Base-by-base conservation (phyloP, 2,329 filamentous ascomycete species). In the Colletotrichum chrysophilum region DNA sequence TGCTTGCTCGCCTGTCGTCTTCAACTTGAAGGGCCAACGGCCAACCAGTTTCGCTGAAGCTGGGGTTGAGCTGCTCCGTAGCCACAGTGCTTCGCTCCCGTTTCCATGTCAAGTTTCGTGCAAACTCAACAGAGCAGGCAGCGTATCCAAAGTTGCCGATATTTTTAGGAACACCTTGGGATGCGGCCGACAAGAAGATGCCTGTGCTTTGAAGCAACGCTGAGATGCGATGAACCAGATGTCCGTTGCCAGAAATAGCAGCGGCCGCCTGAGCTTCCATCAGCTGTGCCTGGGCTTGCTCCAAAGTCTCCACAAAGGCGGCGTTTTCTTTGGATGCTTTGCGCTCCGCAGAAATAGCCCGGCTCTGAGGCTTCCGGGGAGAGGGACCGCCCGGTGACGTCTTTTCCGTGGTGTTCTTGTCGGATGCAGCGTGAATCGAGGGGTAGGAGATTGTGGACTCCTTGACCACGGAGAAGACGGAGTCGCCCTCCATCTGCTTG, bases 401-500 rank as follows among this genome's bases (percentile, higher is more conserved):
- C 34, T 84, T 83, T 58, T 88, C 85, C 13, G 82, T 79, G 32
- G 80, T 78, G n/a, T 75, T 77, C 76, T 85, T 86, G 38, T 89
- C 89, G 30, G 85, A 79, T 32, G 84, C 82, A 18, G 71, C 81
- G 28, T 86, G 86, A 48, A 96, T 88, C 0, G 95, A 93, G 2
- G 96, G 95, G 75, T 96, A 94, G 0, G 96, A 97, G 30, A 98
- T 93, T 0, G 96, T 98, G 1, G 97, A 98, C 80, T 99, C 97
- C 61, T 96, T 95, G 18, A 98, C 90, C 12, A 96, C 94, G 21
- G 95, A 97, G 83, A 96, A 97, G 5, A 97, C 94, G 4, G 96
- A 93, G 83, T 98, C 95, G 6, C 91, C 90, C 14, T 93, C 90
- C 87, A 98, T 94, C 80, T 93, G 90, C 62, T 93, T 91, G 79